Evolutionary conservation across 2,329 filamentous ascomycete species (phyloP), one percentile per base, ranked within the genome.

Genomic region (Herpotrichia juniperi): DNA sequence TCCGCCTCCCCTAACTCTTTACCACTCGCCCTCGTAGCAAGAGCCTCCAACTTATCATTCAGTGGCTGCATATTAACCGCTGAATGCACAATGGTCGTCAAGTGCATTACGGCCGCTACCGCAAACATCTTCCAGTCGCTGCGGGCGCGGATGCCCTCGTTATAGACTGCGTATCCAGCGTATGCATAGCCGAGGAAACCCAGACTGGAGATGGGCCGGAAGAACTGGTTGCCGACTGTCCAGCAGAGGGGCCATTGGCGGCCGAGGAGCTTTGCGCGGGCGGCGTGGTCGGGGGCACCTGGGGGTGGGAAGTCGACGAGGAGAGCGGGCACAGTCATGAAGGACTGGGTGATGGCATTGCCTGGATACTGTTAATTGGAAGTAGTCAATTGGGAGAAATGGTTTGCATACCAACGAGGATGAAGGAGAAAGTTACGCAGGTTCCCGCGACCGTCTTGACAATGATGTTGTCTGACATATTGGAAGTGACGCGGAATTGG

Each of bases 271-370:
- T 69, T 72, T 16, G 78, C 76, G 54, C 77, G 74, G 6, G 71
- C 66, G 3, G 70, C 66, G 59, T 79, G 75, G 9, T 75, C 72
- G 1, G 75, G 70, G 1, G 74, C 71, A 4, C 68, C 70, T 21
- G 77, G 68, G 7, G 68, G 53, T 21, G 78, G 77, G 61, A 79
- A 80, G 57, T 78, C 74, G 54, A 79, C 74, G 12, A 81, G 69
- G 31, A 81, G 68, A 3, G 77, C 78, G 5, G 79, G 79, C 31
- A 81, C 74, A 14, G 77, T 78, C 79, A 81, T 81, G 68, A 76
- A 80, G 14, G 78, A 80, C 65, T 81, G 79, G 21, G 79, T 81
- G 49, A 82, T 77, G 11, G 79, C 79, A 68, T 81, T 81, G 49
- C 79, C 79, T 81, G 39, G 2, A 7, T 1, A 39, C 44, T 48